Evolutionary conservation across 495 filamentous ascomycete species (phyloP).

Genomic region (Aspergillus ellipticus): DNA sequence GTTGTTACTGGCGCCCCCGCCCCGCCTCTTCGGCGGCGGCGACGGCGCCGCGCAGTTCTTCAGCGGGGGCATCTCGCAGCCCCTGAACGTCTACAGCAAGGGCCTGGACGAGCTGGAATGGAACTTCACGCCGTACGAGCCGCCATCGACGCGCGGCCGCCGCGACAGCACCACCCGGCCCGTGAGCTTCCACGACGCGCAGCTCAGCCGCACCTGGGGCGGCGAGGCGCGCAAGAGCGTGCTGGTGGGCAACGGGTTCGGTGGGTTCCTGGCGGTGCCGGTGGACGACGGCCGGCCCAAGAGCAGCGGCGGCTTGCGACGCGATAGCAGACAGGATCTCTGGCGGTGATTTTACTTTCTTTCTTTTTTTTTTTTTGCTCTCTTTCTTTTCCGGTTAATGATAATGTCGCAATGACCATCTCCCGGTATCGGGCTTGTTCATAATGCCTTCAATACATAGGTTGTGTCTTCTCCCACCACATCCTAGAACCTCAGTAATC

Average conservation of each 20-base stretch:
- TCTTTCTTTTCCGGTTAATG: not conserved
- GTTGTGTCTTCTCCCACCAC: not conserved
- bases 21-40: constrained; percentile 30
- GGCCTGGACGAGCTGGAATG: constrained; percentile 81
- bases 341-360: constrained; percentile 40
- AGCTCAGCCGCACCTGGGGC: constrained; percentile 56
- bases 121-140: constrained; percentile 66
- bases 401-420: too few relatives aligned
- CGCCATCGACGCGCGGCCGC: constrained; percentile 32
- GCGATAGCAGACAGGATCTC: constrained; percentile 39
- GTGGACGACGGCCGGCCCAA: constrained; percentile 43
- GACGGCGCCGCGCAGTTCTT: constrained; percentile 32
- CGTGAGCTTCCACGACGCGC: constrained; percentile 50
- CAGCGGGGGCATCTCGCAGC: constrained; percentile 53
- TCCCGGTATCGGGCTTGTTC: too few relatives aligned
- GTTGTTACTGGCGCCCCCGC: constrained; percentile 64
- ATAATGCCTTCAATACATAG: too few relatives aligned
- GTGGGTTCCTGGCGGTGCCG: constrained; percentile 79
- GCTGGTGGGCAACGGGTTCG: constrained; percentile 72
- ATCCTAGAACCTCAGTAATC: too few relatives aligned
- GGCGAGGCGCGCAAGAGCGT: constrained; percentile 57
- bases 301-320: constrained; percentile 35
- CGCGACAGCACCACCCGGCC: constrained; percentile 46
- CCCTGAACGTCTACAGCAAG: constrained; percentile 81
- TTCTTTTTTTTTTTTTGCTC: too few relatives aligned